Conservation (phyloP, 805 yeast species). For the Grigorovia jiainica region DNA sequence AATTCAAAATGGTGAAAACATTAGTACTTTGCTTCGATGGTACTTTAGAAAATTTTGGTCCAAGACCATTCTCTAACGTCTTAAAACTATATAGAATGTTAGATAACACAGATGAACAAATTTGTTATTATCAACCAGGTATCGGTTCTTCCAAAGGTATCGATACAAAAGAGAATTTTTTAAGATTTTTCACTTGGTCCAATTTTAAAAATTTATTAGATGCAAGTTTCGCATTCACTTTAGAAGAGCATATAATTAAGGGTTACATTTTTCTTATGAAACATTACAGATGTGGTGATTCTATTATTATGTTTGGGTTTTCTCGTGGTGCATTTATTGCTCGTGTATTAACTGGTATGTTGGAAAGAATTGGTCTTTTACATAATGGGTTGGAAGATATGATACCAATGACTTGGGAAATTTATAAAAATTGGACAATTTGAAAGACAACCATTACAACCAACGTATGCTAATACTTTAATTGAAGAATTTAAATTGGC, state of each 20-base stretch:
- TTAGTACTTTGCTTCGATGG: constrained; percentile 56
- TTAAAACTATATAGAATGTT: constrained; percentile 43
- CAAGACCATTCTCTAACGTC: constrained; percentile 44
- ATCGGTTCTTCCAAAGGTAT: constrained; percentile 45
- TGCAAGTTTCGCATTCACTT: constrained; percentile 42
- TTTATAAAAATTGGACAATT: constrained; percentile 51
- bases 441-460: constrained; percentile 46
- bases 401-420: constrained; percentile 52
- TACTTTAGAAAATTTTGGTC: constrained; percentile 50
- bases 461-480: constrained; percentile 35
- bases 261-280: constrained; percentile 47
- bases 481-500: constrained; percentile 46
- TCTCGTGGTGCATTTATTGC: constrained; percentile 61
- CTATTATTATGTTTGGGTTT: constrained; percentile 49
- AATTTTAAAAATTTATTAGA: constrained; percentile 28
- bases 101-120: constrained; percentile 37
- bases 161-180: constrained; percentile 22
- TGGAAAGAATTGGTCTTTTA: constrained; percentile 53
- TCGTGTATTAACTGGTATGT: constrained; percentile 55
- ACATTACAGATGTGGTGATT: constrained; percentile 41
- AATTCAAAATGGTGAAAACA: constrained; percentile 26
- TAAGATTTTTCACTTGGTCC: constrained; percentile 12
- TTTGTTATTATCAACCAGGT: constrained; percentile 63
- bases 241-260: constrained; percentile 47
- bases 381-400: constrained; percentile 46